Evolutionary conservation across 169 alveolate genomes (phyloP), one percentile per base, ranked within the genome.

Genomic region (Cryptosporidium xiaoi): DNA sequence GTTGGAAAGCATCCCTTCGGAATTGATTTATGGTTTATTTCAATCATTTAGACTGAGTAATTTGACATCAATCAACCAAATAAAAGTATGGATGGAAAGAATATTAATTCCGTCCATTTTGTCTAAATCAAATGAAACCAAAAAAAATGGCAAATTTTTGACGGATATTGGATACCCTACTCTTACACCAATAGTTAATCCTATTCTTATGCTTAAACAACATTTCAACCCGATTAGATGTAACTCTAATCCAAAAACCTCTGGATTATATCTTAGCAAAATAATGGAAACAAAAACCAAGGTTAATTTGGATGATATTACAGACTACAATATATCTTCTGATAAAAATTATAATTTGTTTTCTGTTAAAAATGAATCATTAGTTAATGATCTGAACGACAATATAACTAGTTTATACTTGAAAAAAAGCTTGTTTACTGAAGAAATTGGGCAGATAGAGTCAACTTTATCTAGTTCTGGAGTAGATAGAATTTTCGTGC

Each of bases 171-270:
- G 77, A 18, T 36, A 58, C 64, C 56, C 87, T 20, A 77, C 40
- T 46, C 46, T 77, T 18, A 8, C 36, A 40, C 44, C 87, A 77
- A 77, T 53, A 34, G n/a, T 62, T 24, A 77, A 77, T 33, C 87
- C 87, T 29, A 55, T 77, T n/a, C 27, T 77, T 46, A 15, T 77
- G 29, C 20, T 77, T 77, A 77, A 44, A 27, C 87, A 77, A 20
- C 71, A 56, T 16, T 77, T 56, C 50, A 60, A 55, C 27, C 69
- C 71, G 2, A 64, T 33, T 16, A 77, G 34, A 60, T 77, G 87
- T 46, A 77, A 77, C 27, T 77, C 87, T 1, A 77, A 77, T 46
- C 87, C 87, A 40, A 46, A 36, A 34, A 29, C 87, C 6, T 53
- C 64, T 5, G 55, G 33, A 16, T 50, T 69, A 7, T 69, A 69